phyloP scores from a whole-genome alignment of 2,329 filamentous ascomycete species.

The Ascochyta clinopodiicola region DNA sequence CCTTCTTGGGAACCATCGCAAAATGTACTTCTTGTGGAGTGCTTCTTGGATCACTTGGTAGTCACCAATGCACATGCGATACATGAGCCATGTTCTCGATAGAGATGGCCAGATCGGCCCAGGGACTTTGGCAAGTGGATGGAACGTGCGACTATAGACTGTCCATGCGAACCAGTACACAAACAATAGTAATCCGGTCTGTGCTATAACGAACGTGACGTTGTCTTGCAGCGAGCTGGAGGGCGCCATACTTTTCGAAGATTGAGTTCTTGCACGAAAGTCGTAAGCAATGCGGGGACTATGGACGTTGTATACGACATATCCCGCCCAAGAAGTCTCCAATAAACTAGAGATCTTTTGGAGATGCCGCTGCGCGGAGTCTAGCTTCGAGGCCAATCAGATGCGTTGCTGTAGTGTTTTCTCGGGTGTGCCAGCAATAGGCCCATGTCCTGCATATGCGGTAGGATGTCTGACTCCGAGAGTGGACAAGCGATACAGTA shows the following conservation, averaged over 20 bases:
- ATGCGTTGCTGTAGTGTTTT: background rate
- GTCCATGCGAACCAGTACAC: slow-evolving; percentile 21
- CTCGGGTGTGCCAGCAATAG: background rate
- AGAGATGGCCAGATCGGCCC: slow-evolving; percentile 34
- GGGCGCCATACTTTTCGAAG: background rate
- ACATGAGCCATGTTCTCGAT: slow-evolving; percentile 36
- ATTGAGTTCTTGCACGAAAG: too few species aligned
- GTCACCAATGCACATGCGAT: slow-evolving; percentile 28
- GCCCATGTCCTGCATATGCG: slow-evolving; percentile 1
- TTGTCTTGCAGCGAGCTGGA: background rate
- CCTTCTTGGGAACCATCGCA: background rate
- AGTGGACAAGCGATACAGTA: background rate
- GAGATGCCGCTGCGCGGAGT: background rate
- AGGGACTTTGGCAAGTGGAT: slow-evolving; percentile 30
- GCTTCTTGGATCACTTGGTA: slow-evolving; percentile 20
- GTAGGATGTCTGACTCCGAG: background rate
- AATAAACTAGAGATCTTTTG: background rate
- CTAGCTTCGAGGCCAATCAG: background rate
- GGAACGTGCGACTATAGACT: slow-evolving; percentile 24
- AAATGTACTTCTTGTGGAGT: slow-evolving; percentile 20
- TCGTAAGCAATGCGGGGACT: too few species aligned
- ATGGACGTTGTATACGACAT: background rate
- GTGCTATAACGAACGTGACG: background rate
- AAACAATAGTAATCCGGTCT: background rate
- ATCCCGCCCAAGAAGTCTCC: background rate